Conservation (phyloP, 768 basidiomycete species). For the Mycena sanguinolenta region DNA sequence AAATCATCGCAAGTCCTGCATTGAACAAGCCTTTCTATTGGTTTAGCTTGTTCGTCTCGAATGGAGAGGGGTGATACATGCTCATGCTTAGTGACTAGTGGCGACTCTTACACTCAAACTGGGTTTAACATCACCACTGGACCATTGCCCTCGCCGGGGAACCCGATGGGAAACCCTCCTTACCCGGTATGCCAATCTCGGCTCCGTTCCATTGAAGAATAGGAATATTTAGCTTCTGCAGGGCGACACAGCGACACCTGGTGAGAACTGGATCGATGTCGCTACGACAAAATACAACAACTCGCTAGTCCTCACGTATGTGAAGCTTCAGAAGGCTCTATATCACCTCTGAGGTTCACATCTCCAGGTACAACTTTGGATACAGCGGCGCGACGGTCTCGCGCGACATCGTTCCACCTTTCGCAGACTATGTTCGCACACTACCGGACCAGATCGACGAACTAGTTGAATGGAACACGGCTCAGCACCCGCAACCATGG, state of each 20-base stretch:
- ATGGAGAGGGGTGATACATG: slow-evolving; percentile 13
- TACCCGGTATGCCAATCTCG: slow-evolving; percentile 41
- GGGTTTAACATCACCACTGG: slow-evolving; percentile 45
- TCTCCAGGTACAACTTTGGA: slow-evolving; percentile 49
- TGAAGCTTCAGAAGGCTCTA: slow-evolving; percentile 14
- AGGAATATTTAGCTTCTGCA: slow-evolving; percentile 11
- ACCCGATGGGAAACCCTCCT: slow-evolving; percentile 54
- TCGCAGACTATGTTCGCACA: slow-evolving; percentile 49
- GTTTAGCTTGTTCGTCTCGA: slow-evolving; percentile 33
- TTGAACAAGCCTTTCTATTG: slow-evolving; percentile 22
- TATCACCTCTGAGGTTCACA: slow-evolving; percentile 9
- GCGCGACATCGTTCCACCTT: slow-evolving; percentile 56
- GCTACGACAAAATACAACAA: slow-evolving; percentile 50
- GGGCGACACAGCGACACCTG: slow-evolving; percentile 52
- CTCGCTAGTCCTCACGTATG: slow-evolving; percentile 53
- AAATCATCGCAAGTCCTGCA: slow-evolving; percentile 17
- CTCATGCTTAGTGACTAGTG: slow-evolving; percentile 37
- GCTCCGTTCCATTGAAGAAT: slow-evolving; percentile 6
- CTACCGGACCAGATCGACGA: too few species aligned
- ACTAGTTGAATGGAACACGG: slow-evolving; percentile 47
- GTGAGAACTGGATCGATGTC: slow-evolving; percentile 55
- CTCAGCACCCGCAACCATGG: slow-evolving; percentile 53
- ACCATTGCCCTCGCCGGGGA: slow-evolving; percentile 46
- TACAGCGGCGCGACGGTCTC: slow-evolving; percentile 48
- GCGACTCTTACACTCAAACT: slow-evolving; percentile 55